phyloP scores from a whole-genome alignment of 2,329 filamentous ascomycete species.

The Neofusicoccum ribis region DNA sequence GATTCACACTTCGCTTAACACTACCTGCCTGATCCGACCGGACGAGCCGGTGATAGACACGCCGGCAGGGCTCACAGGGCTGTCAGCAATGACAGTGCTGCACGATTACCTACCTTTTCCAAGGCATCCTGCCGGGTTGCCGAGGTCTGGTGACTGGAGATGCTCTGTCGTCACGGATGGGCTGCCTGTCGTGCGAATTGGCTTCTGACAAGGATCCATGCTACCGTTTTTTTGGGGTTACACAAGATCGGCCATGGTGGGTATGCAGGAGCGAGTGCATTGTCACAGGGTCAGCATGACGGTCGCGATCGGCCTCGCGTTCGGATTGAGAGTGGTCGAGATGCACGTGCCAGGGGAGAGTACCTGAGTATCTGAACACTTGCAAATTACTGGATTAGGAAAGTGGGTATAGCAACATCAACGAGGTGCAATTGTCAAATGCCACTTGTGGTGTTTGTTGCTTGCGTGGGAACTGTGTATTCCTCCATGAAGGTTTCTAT shows the following conservation, averaged over 20 bases:
- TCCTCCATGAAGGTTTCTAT: too few species aligned
- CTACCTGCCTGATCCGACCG: constrained; percentile 4
- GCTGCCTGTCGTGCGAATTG: neutral
- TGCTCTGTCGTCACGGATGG: neutral
- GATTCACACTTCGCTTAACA: neutral
- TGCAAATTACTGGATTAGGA: neutral
- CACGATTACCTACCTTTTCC: neutral
- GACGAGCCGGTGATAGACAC: neutral
- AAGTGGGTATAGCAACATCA: neutral
- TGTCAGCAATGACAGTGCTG: neutral
- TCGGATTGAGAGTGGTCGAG: neutral
- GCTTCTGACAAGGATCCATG: neutral
- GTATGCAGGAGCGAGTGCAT: neutral
- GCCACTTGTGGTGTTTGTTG: too few species aligned
- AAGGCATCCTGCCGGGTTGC: neutral
- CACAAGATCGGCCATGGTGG: neutral
- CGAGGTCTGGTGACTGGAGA: neutral
- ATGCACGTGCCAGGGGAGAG: neutral
- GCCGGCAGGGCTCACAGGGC: neutral
- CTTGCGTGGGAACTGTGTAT: too few species aligned
- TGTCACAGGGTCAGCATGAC: neutral
- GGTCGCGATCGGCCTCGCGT: neutral
- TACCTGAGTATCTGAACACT: neutral
- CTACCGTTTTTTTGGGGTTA: neutral
- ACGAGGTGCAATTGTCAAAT: too few species aligned